Percentiles rank a stretch among this genome's conserved stretches.
Conservation (phyloP, 352 stramenopile species). For the Phytophthora litchii region DNA sequence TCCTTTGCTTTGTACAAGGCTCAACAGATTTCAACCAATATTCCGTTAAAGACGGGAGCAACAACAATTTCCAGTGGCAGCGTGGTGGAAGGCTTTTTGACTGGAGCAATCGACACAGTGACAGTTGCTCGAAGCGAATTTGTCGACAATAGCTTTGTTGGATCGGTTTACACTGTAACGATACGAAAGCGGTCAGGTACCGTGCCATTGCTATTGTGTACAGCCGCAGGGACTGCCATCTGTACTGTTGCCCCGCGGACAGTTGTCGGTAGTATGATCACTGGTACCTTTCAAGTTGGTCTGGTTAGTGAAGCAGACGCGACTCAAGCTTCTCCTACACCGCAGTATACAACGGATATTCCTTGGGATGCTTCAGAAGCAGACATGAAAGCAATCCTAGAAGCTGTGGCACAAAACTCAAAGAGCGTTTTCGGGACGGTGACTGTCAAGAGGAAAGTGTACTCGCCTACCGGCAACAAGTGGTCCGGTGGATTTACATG, state of each 20-base stretch:
- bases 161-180: slow-evolving; percentile 65
- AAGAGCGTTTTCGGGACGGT: slow-evolving; percentile 90
- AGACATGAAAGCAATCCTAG: slow-evolving; percentile 55
- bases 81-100: slow-evolving; percentile 52
- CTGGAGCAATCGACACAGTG: slow-evolving; percentile 59
- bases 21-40: slow-evolving; percentile 39
- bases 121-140: slow-evolving; percentile 39
- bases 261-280: slow-evolving; percentile 68
- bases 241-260: slow-evolving; percentile 45
- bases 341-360: slow-evolving; percentile 37
- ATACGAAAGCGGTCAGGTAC: slow-evolving; percentile 68
- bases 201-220: slow-evolving; percentile 62
- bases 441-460: slow-evolving; percentile 81
- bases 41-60: slow-evolving; percentile 50
- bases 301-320: slow-evolving; percentile 51
- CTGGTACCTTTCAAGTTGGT: slow-evolving; percentile 64
- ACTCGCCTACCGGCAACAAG: slow-evolving; percentile 76
- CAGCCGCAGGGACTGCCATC: slow-evolving; percentile 21
- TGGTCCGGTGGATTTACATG: slow-evolving; percentile 95
- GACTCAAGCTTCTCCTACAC: slow-evolving; percentile 14
- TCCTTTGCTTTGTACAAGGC: slow-evolving; percentile 64
- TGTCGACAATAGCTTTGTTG: slow-evolving; percentile 59
- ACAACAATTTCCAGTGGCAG: slow-evolving; percentile 44
- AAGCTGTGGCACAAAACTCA: slow-evolving; percentile 34
- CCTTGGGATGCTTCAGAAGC: slow-evolving; percentile 83